phyloP scores from a whole-genome alignment of 441 rosid species.

The Pelargonium exstipulatum region DNA sequence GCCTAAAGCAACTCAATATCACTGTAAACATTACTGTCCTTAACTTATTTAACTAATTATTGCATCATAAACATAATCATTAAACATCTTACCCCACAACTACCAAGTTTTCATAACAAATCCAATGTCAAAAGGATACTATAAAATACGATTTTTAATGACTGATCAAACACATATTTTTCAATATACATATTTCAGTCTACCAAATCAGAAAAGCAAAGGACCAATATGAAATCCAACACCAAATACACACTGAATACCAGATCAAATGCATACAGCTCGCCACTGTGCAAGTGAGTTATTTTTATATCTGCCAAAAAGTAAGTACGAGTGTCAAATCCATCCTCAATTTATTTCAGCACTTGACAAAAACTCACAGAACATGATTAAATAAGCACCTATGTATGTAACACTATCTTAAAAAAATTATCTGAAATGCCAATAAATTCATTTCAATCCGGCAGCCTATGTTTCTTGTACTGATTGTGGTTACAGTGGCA shows the following conservation, averaged over 20 bases:
- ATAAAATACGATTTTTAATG: too few species aligned
- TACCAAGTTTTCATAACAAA: too few species aligned
- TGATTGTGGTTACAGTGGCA: background rate
- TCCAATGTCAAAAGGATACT: too few species aligned
- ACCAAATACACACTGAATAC: background rate
- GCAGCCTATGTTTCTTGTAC: background rate
- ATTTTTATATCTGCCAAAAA: background rate
- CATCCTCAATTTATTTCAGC: background rate
- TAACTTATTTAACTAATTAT: background rate
- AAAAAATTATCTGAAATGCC: background rate
- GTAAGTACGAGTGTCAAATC: background rate
- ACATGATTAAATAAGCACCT: background rate
- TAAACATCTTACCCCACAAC: too few species aligned
- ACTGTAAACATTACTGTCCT: background rate
- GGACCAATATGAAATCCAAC: background rate
- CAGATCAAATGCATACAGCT: background rate
- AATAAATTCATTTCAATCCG: background rate
- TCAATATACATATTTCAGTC: too few species aligned
- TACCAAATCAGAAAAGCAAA: background rate
- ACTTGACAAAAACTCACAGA: conserved; percentile 1
- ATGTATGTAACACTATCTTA: background rate
- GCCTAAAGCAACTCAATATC: background rate
- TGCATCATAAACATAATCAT: background rate
- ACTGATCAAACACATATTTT: too few species aligned
- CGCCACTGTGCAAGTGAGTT: background rate